Conservation (phyloP, 345 rosid genomes). For the Camelina sativa region DNA sequence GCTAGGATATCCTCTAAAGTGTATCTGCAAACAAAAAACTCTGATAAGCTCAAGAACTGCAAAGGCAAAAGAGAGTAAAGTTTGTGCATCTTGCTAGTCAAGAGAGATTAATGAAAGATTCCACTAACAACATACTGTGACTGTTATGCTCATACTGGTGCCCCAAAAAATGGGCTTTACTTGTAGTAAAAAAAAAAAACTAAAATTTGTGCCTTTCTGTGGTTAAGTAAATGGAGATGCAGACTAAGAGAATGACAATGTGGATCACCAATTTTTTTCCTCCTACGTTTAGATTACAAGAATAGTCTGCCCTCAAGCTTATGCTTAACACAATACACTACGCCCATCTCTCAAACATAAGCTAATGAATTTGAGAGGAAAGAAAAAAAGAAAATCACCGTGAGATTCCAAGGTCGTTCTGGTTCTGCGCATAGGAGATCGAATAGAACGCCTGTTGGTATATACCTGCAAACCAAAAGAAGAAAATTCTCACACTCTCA, state of each 20-base stretch:
- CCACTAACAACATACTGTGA: neutral
- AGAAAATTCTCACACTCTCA: conserved; percentile 18
- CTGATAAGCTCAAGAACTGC: conserved; percentile 4
- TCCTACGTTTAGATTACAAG: conserved; percentile 12
- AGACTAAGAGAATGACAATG: neutral
- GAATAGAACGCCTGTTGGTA: conserved; percentile 91
- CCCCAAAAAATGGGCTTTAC: neutral
- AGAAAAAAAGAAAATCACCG: conserved; percentile 49
- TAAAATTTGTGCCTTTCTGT: neutral
- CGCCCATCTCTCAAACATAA: neutral
- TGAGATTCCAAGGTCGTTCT: conserved; percentile 94
- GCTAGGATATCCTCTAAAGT: conserved; percentile 92
- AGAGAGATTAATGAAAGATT: neutral
- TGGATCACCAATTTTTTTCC: neutral
- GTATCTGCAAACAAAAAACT: conserved; percentile 62
- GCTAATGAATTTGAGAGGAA: neutral
- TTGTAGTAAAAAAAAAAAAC: neutral
- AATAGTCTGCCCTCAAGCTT: neutral
- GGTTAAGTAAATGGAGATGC: conserved; percentile 1
- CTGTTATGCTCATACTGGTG: neutral
- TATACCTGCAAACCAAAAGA: conserved; percentile 58
- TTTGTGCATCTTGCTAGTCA: conserved; percentile 1
- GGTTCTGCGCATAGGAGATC: conserved; percentile 90
- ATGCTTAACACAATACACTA: neutral
- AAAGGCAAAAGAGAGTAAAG: neutral